Evolutionary conservation across 1,139 yeast genomes (phyloP).

Genomic region (Geotrichum phurueaensis): DNA sequence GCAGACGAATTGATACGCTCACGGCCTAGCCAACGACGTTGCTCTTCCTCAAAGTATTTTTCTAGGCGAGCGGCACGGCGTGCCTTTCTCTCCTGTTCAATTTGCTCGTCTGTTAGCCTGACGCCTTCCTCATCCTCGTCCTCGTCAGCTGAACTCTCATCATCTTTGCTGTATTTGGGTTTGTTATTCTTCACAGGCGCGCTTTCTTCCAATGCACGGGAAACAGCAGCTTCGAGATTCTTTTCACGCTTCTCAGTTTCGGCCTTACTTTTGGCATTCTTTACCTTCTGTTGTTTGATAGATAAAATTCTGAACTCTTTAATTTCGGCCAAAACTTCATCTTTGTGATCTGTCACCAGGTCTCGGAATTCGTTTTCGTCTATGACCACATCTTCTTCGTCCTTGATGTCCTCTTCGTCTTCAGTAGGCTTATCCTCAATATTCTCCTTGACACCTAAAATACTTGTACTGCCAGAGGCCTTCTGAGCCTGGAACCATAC

Average conservation of each 20-base stretch:
- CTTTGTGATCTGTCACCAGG: conserved; percentile 13
- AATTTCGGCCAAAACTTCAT: conserved; percentile 21
- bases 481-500: conserved; percentile 13
- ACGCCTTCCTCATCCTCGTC: conserved; percentile 5
- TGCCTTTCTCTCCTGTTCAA: conserved; percentile 20
- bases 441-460: conserved; percentile 14
- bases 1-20: conserved; percentile 26
- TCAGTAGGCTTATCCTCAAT: conserved; percentile 6
- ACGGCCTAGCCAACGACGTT: conserved; percentile 27
- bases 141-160: conserved; percentile 6
- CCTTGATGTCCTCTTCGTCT: conserved; percentile 15
- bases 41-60: conserved; percentile 23
- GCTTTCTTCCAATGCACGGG: conserved; percentile 18
- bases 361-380: conserved; percentile 23
- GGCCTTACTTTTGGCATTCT: conserved; percentile 24
- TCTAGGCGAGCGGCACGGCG: conserved; percentile 20
- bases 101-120: conserved; percentile 21
- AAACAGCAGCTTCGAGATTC: conserved; percentile 20
- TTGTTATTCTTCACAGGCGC: background rate
- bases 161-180: background rate
- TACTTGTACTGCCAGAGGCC: conserved; percentile 13
- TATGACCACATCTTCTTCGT: conserved; percentile 28
- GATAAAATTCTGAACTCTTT: conserved; percentile 33
- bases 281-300: conserved; percentile 24
- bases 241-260: conserved; percentile 22